Evolutionary conservation across 495 filamentous ascomycete species (phyloP), one percentile per base, ranked within the genome.

Genomic region (Hamigera avellanea): DNA sequence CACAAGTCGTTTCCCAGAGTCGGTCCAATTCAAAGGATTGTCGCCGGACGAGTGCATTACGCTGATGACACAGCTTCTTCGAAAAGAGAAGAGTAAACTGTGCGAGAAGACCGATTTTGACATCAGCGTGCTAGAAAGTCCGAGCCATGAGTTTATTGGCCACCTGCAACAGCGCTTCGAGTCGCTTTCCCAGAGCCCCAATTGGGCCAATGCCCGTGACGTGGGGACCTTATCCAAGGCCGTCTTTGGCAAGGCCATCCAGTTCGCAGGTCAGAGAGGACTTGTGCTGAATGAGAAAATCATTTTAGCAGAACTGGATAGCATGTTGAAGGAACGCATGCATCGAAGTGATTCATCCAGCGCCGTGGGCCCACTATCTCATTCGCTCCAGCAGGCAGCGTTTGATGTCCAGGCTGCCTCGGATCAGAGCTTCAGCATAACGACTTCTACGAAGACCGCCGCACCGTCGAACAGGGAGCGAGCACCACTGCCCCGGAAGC

Each of bases 141-240:
- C 32, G 17, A 31, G 36, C 3, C 2, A 7, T 6, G 19, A 33
- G 2, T 52, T 62, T 32, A 25, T 32, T 3, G 6, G 46, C 14
- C 6, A 35, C 1, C 28, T 74, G 19, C n/a, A 59, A 1, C 25
- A 49, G 3, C 41, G 44, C 0, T 71, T 83, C 35, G 19, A 47
- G 1, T 41, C 30, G 1, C 53, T 82, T 1, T 44, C 69, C 0
- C 38, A 40, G 2, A 65, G 70, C 2, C 37, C 61, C n/a, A 64
- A 61, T 10, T 87, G 80, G 79, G 81, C 65, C 2, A 87, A 80
- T 45, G 81, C 75, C 0, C 57, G 80, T 7, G 81, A 86, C 36
- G 64, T 87, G 0, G 54, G 73, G 26, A 72, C 65, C 0, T 28
- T 85, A 1, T 67, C 57, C 0, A 78, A 73, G 40, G 48, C 29